phyloP scores from a whole-genome alignment of 1,139 yeast species.

The Geotrichum fermentans region DNA sequence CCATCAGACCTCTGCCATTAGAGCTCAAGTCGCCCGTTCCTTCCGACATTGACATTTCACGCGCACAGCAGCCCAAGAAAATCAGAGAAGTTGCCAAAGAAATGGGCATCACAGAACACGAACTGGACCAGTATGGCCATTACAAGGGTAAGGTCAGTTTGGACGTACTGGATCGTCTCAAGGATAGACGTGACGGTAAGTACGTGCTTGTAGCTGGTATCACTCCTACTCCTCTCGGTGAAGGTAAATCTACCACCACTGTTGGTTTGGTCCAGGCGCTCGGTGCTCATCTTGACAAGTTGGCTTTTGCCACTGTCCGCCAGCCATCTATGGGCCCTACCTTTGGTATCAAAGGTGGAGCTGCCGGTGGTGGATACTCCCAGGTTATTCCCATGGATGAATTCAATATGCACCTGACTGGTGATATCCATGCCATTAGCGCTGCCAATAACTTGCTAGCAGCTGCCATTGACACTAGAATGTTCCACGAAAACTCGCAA shows the following conservation, averaged over 20 bases:
- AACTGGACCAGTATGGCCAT: constrained; percentile 87
- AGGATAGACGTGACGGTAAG: constrained; percentile 70
- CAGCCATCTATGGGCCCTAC: constrained; percentile 99
- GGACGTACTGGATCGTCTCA: constrained; percentile 65
- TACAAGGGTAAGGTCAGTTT: constrained; percentile 88
- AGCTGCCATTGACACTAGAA: constrained; percentile 96
- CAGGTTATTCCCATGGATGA: constrained; percentile 98
- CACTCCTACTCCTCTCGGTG: constrained; percentile 97
- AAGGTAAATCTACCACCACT: constrained; percentile 96
- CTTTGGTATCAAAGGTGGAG: constrained; percentile 98
- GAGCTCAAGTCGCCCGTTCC: constrained; percentile 78
- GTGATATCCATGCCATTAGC: constrained; percentile 95
- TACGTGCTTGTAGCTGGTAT: constrained; percentile 94
- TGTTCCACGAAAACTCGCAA: constrained; percentile 93
- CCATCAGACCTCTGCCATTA: constrained; percentile 63
- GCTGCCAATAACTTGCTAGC: constrained; percentile 94
- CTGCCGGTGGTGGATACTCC: constrained; percentile 98
- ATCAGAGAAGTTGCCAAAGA: constrained; percentile 78
- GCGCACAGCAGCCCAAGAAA: constrained; percentile 83
- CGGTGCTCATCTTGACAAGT: constrained; percentile 83
- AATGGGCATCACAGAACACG: constrained; percentile 73
- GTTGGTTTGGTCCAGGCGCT: constrained; percentile 95
- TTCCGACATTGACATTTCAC: constrained; percentile 85
- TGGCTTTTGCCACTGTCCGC: constrained; percentile 91
- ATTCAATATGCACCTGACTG: constrained; percentile 95